Conservation (phyloP, 2,329 filamentous ascomycete genomes). For the Colletotrichum musae region DNA sequence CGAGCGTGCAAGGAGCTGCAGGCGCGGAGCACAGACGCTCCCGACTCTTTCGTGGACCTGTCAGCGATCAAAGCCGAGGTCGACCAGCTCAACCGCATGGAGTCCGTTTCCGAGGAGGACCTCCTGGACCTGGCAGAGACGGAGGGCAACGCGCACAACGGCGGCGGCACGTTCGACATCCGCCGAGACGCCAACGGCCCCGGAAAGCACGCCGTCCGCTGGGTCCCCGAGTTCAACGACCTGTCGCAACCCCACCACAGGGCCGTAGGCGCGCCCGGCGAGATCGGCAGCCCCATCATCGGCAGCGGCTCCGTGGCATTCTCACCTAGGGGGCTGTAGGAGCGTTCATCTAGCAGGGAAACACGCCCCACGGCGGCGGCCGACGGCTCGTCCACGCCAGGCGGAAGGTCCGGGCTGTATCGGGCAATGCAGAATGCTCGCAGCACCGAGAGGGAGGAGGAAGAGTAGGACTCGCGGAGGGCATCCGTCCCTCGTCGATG, state of each 20-base stretch:
- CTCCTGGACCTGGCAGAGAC: constrained; percentile 91
- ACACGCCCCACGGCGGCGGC: constrained; percentile 1
- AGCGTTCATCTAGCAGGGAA: constrained; percentile 16
- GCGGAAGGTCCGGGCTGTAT: constrained; percentile 1
- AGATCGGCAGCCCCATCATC: constrained; percentile 78
- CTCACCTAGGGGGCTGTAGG: constrained; percentile 38
- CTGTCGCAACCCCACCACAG: constrained; percentile 56
- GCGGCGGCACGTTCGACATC: constrained; percentile 88
- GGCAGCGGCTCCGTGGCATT: constrained; percentile 54
- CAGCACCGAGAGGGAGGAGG: not conserved
- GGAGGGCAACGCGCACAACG: constrained; percentile 87
- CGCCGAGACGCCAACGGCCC: constrained; percentile 62
- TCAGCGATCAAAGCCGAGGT: constrained; percentile 74
- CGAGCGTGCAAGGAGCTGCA: constrained; percentile 79
- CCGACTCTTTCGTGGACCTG: constrained; percentile 79
- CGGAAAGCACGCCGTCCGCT: constrained; percentile 64
- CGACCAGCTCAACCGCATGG: constrained; percentile 41
- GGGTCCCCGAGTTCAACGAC: constrained; percentile 66
- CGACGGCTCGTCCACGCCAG: not conserved
- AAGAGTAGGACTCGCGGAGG: not conserved
- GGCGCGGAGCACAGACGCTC: constrained; percentile 54
- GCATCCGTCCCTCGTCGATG: not conserved
- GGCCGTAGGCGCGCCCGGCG: constrained; percentile 71
- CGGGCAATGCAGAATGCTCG: constrained; percentile 15
- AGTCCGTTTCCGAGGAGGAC: constrained; percentile 71